These are phyloP conservation scores for Prunus fruticosa DNA, from an alignment of 306 rosid species.

Conservation along the genomic window DNA sequence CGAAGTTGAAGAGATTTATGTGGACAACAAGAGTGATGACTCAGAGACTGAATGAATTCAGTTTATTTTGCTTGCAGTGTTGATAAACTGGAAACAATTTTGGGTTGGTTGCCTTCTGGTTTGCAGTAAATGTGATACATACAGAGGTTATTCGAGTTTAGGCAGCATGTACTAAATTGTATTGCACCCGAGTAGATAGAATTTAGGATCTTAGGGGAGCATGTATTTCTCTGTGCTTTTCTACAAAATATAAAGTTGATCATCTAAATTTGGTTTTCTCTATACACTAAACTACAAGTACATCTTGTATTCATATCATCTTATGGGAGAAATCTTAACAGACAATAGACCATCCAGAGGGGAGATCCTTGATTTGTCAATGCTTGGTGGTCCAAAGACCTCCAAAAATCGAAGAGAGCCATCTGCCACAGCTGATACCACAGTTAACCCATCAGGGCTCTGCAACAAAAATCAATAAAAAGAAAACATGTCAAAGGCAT, in stretches of 20 bases:
- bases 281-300: no score
- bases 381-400: constrained; percentile 55
- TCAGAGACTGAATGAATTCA: constrained; percentile 30
- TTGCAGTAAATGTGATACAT: not conserved
- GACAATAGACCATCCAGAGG: constrained; percentile 50
- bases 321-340: constrained; percentile 49
- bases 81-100: not conserved
- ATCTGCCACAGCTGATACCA: constrained; percentile 72
- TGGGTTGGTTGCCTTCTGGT: constrained; percentile 3
- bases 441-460: constrained; percentile 80
- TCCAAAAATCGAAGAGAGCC: constrained; percentile 77
- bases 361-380: constrained; percentile 27
- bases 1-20: constrained; percentile 33
- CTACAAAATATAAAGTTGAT: not conserved
- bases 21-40: constrained; percentile 39
- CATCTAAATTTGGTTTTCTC: not conserved
- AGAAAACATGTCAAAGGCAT: not conserved
- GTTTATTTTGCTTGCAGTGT: not conserved
- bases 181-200: not conserved
- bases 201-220: not conserved
- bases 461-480: constrained; percentile 29
- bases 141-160: constrained; percentile 10
- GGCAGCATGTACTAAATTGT: not conserved
- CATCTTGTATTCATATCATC: constrained; percentile 34
- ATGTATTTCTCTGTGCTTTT: not conserved